Evolutionary conservation across 495 filamentous ascomycete species (phyloP).

Genomic region (Hyphodiscus hymeniophilus): DNA sequence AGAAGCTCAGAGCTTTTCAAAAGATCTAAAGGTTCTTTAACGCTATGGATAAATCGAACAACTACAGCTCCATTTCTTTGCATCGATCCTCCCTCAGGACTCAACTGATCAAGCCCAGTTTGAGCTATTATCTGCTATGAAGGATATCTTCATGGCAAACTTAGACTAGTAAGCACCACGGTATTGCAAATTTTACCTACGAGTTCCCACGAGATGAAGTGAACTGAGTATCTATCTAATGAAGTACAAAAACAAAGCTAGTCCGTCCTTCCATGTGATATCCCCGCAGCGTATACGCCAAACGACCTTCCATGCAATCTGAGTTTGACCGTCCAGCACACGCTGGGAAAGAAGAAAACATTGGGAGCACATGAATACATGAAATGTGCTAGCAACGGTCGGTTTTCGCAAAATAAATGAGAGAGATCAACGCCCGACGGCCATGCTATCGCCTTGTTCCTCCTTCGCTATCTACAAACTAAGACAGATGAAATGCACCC

Average conservation of each 20-base stretch:
- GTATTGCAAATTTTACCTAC: no score
- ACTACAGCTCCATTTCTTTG: no score
- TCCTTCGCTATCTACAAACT: constrained; percentile 15
- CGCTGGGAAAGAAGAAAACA: constrained; percentile 7
- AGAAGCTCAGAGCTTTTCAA: no score
- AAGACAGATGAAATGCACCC: constrained; percentile 96
- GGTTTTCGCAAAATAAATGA: constrained; percentile 11
- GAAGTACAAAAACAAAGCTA: constrained; percentile 11
- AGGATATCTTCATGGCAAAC: no score
- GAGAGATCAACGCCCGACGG: neutral
- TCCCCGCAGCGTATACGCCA: constrained; percentile 19
- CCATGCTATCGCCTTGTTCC: constrained; percentile 7
- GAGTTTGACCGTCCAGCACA: constrained; percentile 16
- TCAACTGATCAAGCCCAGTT: no score
- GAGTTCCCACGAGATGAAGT: no score
- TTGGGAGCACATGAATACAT: constrained; percentile 4
- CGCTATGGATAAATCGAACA: no score
- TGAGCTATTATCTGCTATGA: no score
- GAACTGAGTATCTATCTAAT: constrained; percentile 13
- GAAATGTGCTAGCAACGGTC: constrained; percentile 13
- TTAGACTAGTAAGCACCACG: no score
- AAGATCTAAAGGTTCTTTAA: no score
- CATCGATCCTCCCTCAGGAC: no score
- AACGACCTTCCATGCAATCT: constrained; percentile 28
- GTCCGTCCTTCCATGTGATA: constrained; percentile 6